Conservation (phyloP, 371 early-diverging fungal species). For the Capillidium heterosporum region DNA sequence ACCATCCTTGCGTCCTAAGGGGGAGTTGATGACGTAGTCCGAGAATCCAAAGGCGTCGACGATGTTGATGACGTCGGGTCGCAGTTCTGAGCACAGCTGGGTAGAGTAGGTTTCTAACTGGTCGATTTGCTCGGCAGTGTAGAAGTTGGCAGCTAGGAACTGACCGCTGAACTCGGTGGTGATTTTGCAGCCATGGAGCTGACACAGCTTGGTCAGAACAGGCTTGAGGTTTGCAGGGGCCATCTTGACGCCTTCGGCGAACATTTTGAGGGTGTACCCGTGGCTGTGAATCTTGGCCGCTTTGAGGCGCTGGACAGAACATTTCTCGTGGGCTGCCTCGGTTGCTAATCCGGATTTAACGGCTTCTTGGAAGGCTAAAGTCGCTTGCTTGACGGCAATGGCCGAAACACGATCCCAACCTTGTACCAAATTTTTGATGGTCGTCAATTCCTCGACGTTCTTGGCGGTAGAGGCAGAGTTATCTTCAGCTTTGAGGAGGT, state of each 20-base stretch:
- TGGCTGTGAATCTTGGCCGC: conserved; percentile 5
- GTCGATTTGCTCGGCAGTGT: conserved; percentile 24
- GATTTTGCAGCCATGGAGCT: conserved; percentile 36
- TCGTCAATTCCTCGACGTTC: conserved; percentile 21
- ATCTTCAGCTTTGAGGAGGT: neutral
- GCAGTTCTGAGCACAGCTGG: conserved; percentile 26
- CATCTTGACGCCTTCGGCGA: neutral
- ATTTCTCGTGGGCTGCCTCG: conserved; percentile 9
- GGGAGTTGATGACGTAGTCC: conserved; percentile 55
- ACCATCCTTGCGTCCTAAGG: conserved; percentile 56
- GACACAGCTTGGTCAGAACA: conserved; percentile 23
- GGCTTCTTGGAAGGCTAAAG: conserved; percentile 30
- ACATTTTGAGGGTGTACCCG: neutral
- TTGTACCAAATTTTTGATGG: conserved; percentile 29
- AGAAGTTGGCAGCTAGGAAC: conserved; percentile 30
- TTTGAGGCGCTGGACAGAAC: neutral
- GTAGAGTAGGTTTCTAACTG: conserved; percentile 27
- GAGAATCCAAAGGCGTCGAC: conserved; percentile 63
- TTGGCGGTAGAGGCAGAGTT: conserved; percentile 24
- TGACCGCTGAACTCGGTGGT: conserved; percentile 45
- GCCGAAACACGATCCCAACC: conserved; percentile 36
- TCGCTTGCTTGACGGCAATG: conserved; percentile 37
- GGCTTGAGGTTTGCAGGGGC: conserved; percentile 15
- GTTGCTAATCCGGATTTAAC: conserved; percentile 16
- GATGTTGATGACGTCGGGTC: conserved; percentile 47